Base-by-base conservation (phyloP, 495 filamentous ascomycete species). In the Trichoderma orchidacearum region DNA sequence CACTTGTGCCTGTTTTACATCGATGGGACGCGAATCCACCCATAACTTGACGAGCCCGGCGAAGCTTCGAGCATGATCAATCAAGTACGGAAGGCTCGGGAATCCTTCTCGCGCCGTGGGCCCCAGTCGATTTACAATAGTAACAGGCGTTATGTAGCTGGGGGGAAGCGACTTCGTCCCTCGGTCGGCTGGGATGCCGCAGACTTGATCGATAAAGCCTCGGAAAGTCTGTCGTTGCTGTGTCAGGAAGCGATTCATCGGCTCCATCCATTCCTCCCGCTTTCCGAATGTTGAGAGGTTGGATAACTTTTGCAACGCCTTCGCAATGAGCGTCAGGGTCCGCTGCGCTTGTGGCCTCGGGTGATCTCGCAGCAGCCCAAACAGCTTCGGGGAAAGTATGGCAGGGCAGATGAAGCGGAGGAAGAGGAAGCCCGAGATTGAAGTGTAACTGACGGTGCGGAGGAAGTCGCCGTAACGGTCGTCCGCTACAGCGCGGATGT, bases 241-340 rank as follows among this genome's bases (percentile, higher is more conserved):
- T 9, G 63, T 62, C 56, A 89, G 73, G 61, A 89, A 89, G 11
- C 76, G 78, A 64, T 96, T 99, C 94, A 97, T 97, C 4, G 89
- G 89, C 69, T 95, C 94, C 93, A 99, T 99, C 90, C 92, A 99
- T 3, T 85, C 80, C 68, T 97, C 93, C 67, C 97, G 97, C 63
- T 85, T 87, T 56, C 93, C 94, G 59, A 97, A 96, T 2, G 83
- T 90, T 11, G 87, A 87, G 72, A 96, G 82, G 64, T 96, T 97
- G 18, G 92, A 93, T 35, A 99, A 76, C 15, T 87, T 91, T 71
- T 97, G 92, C n/a, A 99, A 76, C 15, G 87, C 85, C 72, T 99
- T 99, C 12, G 93, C 89, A 60, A 97, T 89, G 50, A 99, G 80
- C 0, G 91, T 97, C 27, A 97, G 70, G 12, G 93, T 94, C 41